Percentiles rank a stretch among this genome's conserved stretches.
phyloP scores from a whole-genome alignment of 441 rosid genomes.

The Gossypium davidsonii region DNA sequence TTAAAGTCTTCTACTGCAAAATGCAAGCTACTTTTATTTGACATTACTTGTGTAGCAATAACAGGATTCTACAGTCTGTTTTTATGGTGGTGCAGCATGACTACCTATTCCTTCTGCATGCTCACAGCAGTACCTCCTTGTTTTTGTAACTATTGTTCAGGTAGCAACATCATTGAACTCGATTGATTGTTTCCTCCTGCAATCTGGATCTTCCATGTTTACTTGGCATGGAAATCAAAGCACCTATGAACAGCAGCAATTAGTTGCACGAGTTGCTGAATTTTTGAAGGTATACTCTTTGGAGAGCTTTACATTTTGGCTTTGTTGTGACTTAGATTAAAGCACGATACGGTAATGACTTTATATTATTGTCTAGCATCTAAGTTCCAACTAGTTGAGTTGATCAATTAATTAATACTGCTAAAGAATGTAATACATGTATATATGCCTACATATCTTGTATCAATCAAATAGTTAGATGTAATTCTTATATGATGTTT shows the following conservation, averaged over 20 bases:
- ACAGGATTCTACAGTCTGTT: slow-evolving; percentile 5
- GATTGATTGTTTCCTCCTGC: slow-evolving; percentile 84
- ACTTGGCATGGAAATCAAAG: slow-evolving; percentile 96
- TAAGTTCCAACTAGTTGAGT: background rate
- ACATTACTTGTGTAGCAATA: background rate
- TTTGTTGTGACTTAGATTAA: slow-evolving; percentile 11
- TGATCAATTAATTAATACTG: background rate
- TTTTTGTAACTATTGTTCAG: slow-evolving; percentile 32
- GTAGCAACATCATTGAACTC: slow-evolving; percentile 89
- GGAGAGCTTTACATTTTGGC: background rate
- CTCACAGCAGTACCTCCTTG: background rate
- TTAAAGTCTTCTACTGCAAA: background rate
- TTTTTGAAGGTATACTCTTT: slow-evolving; percentile 63
- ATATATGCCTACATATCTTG: background rate
- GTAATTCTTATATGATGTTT: background rate
- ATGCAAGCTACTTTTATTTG: background rate
- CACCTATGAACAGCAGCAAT: slow-evolving; percentile 81
- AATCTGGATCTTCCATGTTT: slow-evolving; percentile 89
- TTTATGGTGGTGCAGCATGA: background rate
- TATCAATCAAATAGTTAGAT: background rate
- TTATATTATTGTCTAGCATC: background rate
- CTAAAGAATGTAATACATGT: background rate
- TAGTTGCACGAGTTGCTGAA: slow-evolving; percentile 75
- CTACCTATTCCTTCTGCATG: slow-evolving; percentile 2
- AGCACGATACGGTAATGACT: background rate